Evolutionary conservation across 345 rosid species (phyloP), one percentile per base, ranked within the genome.

Genomic region (Melastoma malabathricum): DNA sequence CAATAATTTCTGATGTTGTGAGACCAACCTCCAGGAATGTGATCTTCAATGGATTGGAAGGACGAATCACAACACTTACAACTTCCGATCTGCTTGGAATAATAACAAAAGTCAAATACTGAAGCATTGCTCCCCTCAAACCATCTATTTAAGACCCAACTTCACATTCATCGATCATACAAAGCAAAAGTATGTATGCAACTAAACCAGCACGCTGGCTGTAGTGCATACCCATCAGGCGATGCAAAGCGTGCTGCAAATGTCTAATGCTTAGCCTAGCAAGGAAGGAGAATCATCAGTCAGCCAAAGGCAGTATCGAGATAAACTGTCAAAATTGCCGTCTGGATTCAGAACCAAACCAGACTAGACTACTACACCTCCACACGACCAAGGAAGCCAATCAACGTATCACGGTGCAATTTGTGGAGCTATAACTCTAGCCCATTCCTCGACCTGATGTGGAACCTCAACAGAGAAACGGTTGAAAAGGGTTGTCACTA

Each of bases 211-310:
- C 41, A 34, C 10, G 10, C 12, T 2, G 2, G 41, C 12, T 34
- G 3, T 34, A 34, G 41, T 34, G 22, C 47, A 54, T 82, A 86
- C 96, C 98, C 94, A 65, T 86, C 95, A 56, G 89, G 64, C 69
- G 85, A 64, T 52, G 86, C 83, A 60, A 90, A 90, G 39, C 93
- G 82, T 1, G 98, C 94, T 2, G 84, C 96, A 61, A 80, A 92
- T 52, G 77, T 72, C 66, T 70, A 79, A 2, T 92, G 81, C 68
- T 86, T 86, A 55, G 78, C 98, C 74, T 86, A 54, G 29, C 13
- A 12, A 46, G 15, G 43, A 56, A 9, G 49, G 46, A 19, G 41
- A 48, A 20, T 34, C 41, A 12, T 34, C 12, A 8, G 41, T 34
- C 41, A 31, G 38, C 38, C 38, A 9, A 31, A 31, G 10, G 38